A percentile compares a stretch with the other conserved stretches of the same genome.
Evolutionary conservation across 805 yeast species (phyloP).

Genomic region (Grigorovia humatica): DNA sequence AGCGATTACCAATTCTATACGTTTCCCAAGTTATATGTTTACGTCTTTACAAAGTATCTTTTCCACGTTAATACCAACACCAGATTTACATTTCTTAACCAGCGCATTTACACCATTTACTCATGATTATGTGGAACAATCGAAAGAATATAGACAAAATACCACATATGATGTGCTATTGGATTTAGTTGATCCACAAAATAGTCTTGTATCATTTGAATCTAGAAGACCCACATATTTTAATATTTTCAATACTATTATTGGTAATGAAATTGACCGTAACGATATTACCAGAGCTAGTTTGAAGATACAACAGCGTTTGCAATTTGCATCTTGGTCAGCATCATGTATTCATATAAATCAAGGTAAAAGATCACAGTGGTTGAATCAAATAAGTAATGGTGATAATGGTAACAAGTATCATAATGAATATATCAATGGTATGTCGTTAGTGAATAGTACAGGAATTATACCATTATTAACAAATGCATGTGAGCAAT

Average conservation of each 20-base stretch:
- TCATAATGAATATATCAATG: constrained; percentile 46
- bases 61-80: constrained; percentile 77
- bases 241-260: constrained; percentile 59
- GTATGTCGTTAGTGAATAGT: constrained; percentile 75
- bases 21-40: constrained; percentile 89
- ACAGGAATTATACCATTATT: constrained; percentile 64
- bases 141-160: constrained; percentile 46
- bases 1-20: constrained; percentile 71
- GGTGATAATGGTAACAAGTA: not conserved
- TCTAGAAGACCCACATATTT: constrained; percentile 43
- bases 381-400: not conserved
- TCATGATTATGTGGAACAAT: constrained; percentile 50
- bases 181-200: constrained; percentile 68
- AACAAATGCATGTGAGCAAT: constrained; percentile 58
- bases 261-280: constrained; percentile 48
- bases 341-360: constrained; percentile 72
- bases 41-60: constrained; percentile 73
- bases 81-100: constrained; percentile 63
- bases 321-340: constrained; percentile 79
- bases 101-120: constrained; percentile 75
- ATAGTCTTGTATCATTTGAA: constrained; percentile 53
- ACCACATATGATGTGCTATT: constrained; percentile 80
- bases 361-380: constrained; percentile 51
- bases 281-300: constrained; percentile 62
- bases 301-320: constrained; percentile 50